A percentile compares a stretch with the other conserved stretches of the same genome.
These are phyloP conservation scores for Diaporthe sp. DNA, from an alignment of 2,329 filamentous ascomycete species.

Conservation along the genomic window DNA sequence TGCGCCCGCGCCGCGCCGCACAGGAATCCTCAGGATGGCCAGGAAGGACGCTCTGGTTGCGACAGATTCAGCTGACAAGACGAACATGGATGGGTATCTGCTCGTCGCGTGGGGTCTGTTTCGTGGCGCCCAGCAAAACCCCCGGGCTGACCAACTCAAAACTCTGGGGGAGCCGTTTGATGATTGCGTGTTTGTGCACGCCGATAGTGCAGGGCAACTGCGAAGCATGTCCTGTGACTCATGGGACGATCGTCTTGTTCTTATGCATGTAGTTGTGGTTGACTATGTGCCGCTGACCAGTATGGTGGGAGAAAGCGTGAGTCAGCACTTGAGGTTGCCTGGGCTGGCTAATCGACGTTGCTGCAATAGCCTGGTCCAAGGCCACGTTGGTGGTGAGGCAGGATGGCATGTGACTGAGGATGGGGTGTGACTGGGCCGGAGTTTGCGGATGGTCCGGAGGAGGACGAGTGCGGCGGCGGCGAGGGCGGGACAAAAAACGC, in stretches of 20 bases:
- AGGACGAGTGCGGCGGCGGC: slow-evolving; percentile 8
- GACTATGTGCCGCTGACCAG: neutral
- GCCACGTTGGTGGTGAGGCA: neutral
- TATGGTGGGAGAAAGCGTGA: slow-evolving; percentile 10
- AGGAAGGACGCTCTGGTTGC: slow-evolving; percentile 8
- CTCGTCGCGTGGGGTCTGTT: neutral
- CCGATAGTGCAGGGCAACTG: neutral
- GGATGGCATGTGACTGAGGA: neutral
- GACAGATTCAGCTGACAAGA: slow-evolving; percentile 4
- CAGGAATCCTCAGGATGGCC: neutral
- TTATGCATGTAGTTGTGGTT: neutral
- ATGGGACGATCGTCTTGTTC: neutral
- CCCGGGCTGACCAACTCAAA: slow-evolving; percentile 5
- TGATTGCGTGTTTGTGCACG: neutral
- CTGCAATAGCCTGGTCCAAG: neutral
- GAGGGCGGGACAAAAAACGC: slow-evolving; percentile 12
- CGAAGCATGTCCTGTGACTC: slow-evolving; percentile 4
- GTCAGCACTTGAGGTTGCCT: slow-evolving; percentile 14
- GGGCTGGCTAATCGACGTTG: neutral
- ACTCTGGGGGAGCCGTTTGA: neutral
- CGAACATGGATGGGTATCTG: neutral
- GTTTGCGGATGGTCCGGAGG: slow-evolving; percentile 20
- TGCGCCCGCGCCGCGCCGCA: neutral
- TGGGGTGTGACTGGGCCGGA: slow-evolving; percentile 10
- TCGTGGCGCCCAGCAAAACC: slow-evolving; percentile 12